These are phyloP conservation scores for Alternaria gaisen DNA, from an alignment of 2,329 filamentous ascomycete species.

Conservation along the genomic window DNA sequence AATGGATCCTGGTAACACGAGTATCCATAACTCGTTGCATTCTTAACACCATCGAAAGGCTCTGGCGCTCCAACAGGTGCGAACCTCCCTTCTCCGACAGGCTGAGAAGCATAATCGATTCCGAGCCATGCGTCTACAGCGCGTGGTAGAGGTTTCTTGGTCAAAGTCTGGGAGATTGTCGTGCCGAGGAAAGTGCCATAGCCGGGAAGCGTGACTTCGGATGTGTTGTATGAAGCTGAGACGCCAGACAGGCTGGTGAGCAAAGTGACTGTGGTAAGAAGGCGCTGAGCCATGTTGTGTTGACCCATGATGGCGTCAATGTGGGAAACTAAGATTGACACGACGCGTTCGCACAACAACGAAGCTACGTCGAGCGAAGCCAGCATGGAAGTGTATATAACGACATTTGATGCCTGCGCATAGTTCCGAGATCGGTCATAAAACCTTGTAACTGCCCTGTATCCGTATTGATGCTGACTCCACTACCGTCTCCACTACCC, in stretches of 20 bases:
- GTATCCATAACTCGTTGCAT: constrained; percentile 52
- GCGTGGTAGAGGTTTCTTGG: constrained; percentile 44
- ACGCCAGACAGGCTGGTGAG: neutral
- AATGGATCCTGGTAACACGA: constrained; percentile 54
- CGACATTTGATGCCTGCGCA: neutral
- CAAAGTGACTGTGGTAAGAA: constrained; percentile 6
- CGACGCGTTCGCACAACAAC: neutral
- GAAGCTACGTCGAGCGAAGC: neutral
- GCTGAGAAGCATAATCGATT: constrained; percentile 56
- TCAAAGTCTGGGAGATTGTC: constrained; percentile 48
- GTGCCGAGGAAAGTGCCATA: constrained; percentile 54
- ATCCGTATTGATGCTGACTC: neutral
- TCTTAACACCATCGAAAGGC: constrained; percentile 51
- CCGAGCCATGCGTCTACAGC: constrained; percentile 59
- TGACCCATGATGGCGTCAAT: constrained; percentile 12
- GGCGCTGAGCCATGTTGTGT: constrained; percentile 2
- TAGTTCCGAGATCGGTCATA: constrained; percentile 10
- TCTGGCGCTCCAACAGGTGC: constrained; percentile 48
- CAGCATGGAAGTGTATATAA: neutral
- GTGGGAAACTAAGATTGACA: neutral
- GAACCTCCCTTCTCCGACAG: constrained; percentile 52
- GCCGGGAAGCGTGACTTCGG: constrained; percentile 39
- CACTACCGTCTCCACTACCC: neutral
- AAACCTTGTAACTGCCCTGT: neutral
- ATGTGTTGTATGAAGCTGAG: neutral